Percentiles rank a stretch among this genome's conserved stretches.
Evolutionary conservation across 2,329 filamentous ascomycete species (phyloP).

Genomic region (Rugonectria rugulosa): DNA sequence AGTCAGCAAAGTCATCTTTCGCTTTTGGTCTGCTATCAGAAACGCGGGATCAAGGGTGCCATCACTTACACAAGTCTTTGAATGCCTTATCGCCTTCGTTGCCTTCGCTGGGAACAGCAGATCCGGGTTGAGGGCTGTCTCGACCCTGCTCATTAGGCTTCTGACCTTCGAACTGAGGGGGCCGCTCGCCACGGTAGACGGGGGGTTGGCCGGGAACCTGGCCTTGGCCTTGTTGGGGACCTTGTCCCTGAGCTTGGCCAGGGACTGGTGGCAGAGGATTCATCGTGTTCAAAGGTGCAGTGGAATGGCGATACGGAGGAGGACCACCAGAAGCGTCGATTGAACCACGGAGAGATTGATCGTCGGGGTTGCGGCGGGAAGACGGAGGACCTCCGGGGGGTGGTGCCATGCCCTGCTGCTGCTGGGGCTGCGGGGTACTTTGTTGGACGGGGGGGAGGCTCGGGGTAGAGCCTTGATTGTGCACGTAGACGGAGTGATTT

Average conservation of each 20-base stretch:
- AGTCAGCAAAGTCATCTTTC: background rate
- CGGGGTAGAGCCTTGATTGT: constrained; percentile 44
- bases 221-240: constrained; percentile 45
- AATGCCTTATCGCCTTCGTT: constrained; percentile 62
- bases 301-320: constrained; percentile 62
- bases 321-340: constrained; percentile 54
- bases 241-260: constrained; percentile 38
- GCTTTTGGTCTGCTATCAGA: background rate
- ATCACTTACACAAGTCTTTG: constrained; percentile 62
- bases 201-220: constrained; percentile 41
- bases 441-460: constrained; percentile 41
- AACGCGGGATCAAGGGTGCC: background rate
- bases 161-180: constrained; percentile 55
- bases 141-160: constrained; percentile 55
- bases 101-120: constrained; percentile 43
- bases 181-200: constrained; percentile 50
- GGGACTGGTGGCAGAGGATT: constrained; percentile 53
- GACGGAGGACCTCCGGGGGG: constrained; percentile 52
- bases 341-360: constrained; percentile 54
- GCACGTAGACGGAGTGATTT: constrained; percentile 48
- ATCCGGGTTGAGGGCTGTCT: constrained; percentile 63
- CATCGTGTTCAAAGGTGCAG: constrained; percentile 52
- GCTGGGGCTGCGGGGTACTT: constrained; percentile 38
- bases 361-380: constrained; percentile 58
- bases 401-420: constrained; percentile 56